Conservation (phyloP, 441 rosid species). For the Flueggea neowawraea region DNA sequence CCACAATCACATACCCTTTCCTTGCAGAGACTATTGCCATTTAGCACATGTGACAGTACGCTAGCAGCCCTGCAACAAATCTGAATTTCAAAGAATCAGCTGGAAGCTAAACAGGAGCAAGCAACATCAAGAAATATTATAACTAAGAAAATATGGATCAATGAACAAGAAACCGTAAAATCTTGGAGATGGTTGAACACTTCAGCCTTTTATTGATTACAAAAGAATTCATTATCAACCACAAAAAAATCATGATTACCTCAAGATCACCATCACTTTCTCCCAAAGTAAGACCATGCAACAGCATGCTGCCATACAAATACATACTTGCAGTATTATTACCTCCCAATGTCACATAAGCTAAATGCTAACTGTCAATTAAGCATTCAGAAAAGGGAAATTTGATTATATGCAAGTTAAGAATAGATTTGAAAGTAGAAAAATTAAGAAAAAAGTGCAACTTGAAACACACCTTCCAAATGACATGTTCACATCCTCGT, state of each 20-base stretch:
- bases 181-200: not conserved
- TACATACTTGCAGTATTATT: constrained; percentile 9
- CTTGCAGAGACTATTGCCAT: constrained; percentile 79
- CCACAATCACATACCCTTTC: constrained; percentile 62
- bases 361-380: not conserved
- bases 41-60: constrained; percentile 79
- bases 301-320: constrained; percentile 71
- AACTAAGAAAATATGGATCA: not conserved
- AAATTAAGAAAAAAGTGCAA: not conserved
- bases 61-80: constrained; percentile 97
- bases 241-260: constrained; percentile 34
- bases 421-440: constrained; percentile 2
- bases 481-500: constrained; percentile 94
- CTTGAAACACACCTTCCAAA: constrained; percentile 83
- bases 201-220: not conserved
- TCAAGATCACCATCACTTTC: constrained; percentile 95
- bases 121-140: constrained; percentile 13
- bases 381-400: constrained; percentile 2
- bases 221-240: not conserved
- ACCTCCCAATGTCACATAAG: not conserved
- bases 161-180: too few species aligned
- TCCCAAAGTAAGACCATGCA: constrained; percentile 82
- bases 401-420: not conserved
- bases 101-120: constrained; percentile 11
- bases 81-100: constrained; percentile 46